Conservation (phyloP, 371 early-diverging fungal species). For the Mucor circinelloides region DNA sequence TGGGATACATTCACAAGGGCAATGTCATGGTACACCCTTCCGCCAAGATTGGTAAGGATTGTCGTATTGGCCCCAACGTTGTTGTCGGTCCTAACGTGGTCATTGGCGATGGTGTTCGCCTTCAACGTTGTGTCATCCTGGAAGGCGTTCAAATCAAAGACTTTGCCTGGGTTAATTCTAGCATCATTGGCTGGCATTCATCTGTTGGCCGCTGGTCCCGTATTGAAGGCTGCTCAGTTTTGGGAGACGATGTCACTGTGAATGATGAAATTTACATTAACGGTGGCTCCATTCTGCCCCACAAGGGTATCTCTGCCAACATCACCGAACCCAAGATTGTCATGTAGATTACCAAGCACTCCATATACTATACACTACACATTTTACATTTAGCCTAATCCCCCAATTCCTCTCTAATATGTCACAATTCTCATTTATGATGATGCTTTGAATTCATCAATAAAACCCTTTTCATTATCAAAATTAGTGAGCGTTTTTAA, state of each 20-base stretch:
- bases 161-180: conserved; percentile 87
- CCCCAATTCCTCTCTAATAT: too few species aligned
- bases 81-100: conserved; percentile 91
- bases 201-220: conserved; percentile 93
- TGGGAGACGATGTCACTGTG: conserved; percentile 95
- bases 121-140: conserved; percentile 89
- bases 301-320: conserved; percentile 85
- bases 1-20: conserved; percentile 72
- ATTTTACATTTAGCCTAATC: not conserved
- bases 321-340: conserved; percentile 93
- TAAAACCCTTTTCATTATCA: too few species aligned
- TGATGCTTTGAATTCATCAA: not conserved
- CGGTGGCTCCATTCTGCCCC: conserved; percentile 92
- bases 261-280: conserved; percentile 92
- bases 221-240: conserved; percentile 89
- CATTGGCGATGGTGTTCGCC: conserved; percentile 94
- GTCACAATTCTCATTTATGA: too few species aligned
- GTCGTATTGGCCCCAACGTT: conserved; percentile 96
- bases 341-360: conserved; percentile 69
- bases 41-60: conserved; percentile 90
- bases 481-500: too few species aligned
- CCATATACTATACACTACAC: not conserved
- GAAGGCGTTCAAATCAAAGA: conserved; percentile 88
- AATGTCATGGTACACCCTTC: conserved; percentile 90
- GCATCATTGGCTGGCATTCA: conserved; percentile 98